Conservation (phyloP, 163 green algal genomes). For the Scenedesmus sp. region DNA sequence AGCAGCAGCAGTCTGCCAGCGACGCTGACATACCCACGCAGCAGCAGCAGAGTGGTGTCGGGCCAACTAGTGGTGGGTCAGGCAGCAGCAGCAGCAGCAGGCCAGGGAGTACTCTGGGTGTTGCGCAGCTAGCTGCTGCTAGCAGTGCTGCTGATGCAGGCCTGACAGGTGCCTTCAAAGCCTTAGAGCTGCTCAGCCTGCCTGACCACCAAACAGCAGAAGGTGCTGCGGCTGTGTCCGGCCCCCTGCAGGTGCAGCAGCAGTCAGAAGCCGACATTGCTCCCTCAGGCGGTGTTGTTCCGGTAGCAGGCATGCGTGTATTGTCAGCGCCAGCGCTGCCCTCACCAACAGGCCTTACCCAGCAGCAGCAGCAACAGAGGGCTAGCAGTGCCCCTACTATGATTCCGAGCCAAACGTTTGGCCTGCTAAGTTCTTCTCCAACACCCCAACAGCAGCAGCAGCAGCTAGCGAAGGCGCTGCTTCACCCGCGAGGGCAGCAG, state of each 20-base stretch:
- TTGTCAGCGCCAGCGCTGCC: neutral
- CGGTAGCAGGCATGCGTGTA: slow-evolving; percentile 22
- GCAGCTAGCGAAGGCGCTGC: neutral
- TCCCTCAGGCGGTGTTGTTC: slow-evolving; percentile 27
- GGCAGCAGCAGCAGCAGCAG: slow-evolving; percentile 43
- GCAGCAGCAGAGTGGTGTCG: neutral
- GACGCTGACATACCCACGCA: neutral
- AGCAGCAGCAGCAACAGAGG: slow-evolving; percentile 33
- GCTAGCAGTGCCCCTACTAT: neutral
- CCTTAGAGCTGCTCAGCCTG: neutral
- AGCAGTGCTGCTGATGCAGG: neutral
- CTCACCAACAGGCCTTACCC: neutral
- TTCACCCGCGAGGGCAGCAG: neutral
- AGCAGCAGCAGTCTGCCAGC: neutral
- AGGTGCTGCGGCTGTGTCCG: slow-evolving; percentile 1
- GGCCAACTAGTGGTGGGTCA: neutral
- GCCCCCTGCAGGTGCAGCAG: neutral
- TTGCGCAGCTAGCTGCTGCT: neutral
- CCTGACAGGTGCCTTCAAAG: neutral
- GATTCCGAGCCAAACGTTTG: neutral
- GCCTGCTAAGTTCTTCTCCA: neutral
- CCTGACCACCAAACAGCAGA: neutral
- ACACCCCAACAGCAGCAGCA: neutral
- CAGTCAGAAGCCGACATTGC: slow-evolving; percentile 15
- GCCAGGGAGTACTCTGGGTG: neutral